These are phyloP conservation scores for Datura wrightii DNA, from an alignment of 257 asterid genomes.

Conservation along the genomic window DNA sequence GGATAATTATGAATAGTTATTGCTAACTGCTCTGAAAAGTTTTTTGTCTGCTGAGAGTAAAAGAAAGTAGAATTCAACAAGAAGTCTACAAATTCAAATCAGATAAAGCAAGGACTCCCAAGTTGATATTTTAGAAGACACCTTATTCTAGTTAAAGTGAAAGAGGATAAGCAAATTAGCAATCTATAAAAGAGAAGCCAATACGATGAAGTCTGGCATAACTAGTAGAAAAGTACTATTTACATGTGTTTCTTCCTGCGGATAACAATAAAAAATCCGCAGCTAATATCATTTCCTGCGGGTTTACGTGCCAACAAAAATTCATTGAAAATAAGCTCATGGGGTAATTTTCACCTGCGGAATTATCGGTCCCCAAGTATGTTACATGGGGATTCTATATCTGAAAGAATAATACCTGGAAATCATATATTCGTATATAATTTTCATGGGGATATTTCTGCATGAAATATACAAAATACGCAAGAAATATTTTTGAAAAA, in stretches of 20 bases:
- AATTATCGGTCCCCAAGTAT: not conserved
- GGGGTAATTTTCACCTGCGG: not conserved
- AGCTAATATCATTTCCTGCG: not conserved
- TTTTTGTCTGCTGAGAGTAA: no score
- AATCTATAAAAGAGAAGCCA: no score
- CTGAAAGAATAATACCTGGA: not conserved
- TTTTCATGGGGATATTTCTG: not conserved
- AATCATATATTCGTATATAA: not conserved
- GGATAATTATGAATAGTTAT: no score
- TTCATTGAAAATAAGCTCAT: not conserved
- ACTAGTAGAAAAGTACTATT: not conserved
- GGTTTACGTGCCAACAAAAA: not conserved
- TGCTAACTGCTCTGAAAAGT: no score
- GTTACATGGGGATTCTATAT: not conserved
- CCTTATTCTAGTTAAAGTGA: no score
- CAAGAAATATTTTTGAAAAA: not conserved
- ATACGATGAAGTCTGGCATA: no score
- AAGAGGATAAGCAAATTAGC: no score
- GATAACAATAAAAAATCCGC: not conserved
- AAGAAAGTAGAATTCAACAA: no score
- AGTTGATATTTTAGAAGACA: no score
- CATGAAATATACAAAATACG: not conserved
- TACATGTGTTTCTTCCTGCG: not conserved
- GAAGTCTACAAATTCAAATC: no score
- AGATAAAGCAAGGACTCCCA: no score